Evolutionary conservation across 441 rosid genomes (phyloP).

Genomic region (Adansonia rubrostipa): DNA sequence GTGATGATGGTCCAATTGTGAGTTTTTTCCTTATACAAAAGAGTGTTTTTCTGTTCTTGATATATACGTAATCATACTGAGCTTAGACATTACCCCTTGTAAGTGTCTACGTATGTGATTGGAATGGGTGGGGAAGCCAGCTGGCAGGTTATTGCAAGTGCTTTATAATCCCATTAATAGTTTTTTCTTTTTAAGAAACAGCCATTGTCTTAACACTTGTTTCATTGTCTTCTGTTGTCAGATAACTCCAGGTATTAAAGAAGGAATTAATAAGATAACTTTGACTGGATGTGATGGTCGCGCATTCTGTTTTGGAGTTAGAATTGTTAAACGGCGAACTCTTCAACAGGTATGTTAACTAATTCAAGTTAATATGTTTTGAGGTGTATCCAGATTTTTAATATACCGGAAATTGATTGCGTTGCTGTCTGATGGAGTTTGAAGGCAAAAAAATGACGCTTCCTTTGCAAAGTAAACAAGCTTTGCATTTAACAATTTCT

Average conservation of each 20-base stretch:
- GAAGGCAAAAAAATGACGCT: not conserved
- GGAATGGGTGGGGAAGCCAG: conserved; percentile 8
- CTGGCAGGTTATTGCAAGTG: not conserved
- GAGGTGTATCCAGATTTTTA: not conserved
- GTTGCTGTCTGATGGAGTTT: not conserved
- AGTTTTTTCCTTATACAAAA: conserved; percentile 40
- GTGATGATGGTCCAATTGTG: conserved; percentile 98
- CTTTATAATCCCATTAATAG: not conserved
- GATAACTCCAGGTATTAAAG: conserved; percentile 74
- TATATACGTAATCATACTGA: not conserved
- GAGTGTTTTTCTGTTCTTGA: not conserved
- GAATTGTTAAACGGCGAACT: conserved; percentile 84
- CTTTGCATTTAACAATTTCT: not conserved
- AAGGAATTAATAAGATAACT: conserved; percentile 81
- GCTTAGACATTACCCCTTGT: not conserved
- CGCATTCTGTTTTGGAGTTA: conserved; percentile 84
- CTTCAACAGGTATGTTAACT: conserved; percentile 73
- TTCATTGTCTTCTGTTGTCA: conserved; percentile 40
- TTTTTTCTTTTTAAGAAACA: not conserved
- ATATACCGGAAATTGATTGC: not conserved
- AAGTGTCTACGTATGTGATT: conserved; percentile 9
- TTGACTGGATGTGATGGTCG: conserved; percentile 82
- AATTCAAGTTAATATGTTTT: not conserved
- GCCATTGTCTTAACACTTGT: not conserved
- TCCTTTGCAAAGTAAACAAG: not conserved